Base-by-base conservation (phyloP, 2,329 filamentous ascomycete genomes). In the Trichoderma atrobrunneum region DNA sequence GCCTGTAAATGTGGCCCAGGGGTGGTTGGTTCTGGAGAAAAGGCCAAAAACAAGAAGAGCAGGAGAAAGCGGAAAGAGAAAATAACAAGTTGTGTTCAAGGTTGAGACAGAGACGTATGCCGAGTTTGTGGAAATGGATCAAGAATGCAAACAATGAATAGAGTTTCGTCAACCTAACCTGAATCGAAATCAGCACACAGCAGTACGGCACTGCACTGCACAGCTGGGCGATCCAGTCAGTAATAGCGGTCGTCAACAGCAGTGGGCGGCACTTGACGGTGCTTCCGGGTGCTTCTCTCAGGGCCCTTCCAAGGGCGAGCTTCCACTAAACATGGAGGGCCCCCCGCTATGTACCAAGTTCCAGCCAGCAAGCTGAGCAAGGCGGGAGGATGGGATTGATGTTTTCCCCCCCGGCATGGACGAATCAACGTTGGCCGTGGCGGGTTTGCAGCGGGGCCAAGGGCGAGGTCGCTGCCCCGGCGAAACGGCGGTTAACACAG, bases 401-500 rank as follows among this genome's bases (percentile, higher is more conserved):
- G 56, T 43, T 61, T 72, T 70, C n/a, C 43, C 64, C 59, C 48
- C 59, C 28, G 5, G 7, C 51, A n/a, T 51, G 24, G 56, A 14
- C 72, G 72, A 67, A 56, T 61, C 39, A 69, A 18, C 51, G 43
- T 32, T 36, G 26, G 32, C 57, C 57, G 60, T 70, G 67, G 61
- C 51, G 64, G 70, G 18, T 60, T 60, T 43, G 34, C 54, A 56
- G 51, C 64, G 36, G 61, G 60, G 21, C 34, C 14, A 34, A 34
- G 28, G 56, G 30, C 16, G 28, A 32, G 10, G 7, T 59, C 30
- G 43, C 7, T n/a, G 28, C 7, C 10, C 43, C 72, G 72, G 72
- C 72, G 60, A 61, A 73, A 73, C 72, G 30, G 59, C 72, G 72
- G 54, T 70, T 73, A 73, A 73, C 70, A 63, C 39, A 30, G 43